Evolutionary conservation across 805 yeast genomes (phyloP), one percentile per base, ranked within the genome.

Genomic region (Tanozyma kutaoensis): DNA sequence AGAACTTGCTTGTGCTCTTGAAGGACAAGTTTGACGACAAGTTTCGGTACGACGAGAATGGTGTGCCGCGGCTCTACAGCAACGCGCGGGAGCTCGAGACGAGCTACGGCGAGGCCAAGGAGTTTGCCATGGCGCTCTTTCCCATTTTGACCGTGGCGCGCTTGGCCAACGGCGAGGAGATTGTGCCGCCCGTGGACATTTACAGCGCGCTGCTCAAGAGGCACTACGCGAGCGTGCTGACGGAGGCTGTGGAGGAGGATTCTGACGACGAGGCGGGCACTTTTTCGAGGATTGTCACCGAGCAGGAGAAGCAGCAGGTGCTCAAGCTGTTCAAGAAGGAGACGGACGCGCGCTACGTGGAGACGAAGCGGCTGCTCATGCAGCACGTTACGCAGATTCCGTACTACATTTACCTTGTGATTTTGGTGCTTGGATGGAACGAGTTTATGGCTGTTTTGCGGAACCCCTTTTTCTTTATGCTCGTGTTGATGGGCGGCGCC

Each of bases 391-490:
- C 94, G 1, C 74, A 76, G 32, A 77, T 91, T 31, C 98, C 98
- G 4, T 59, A 73, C 37, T 91, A 77, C 59, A 71, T 91, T 31
- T 85, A 82, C 53, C 54, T 72, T 8, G 44, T 88, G 10, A 55
- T 91, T 14, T 49, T 78, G 2, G 72, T 80, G 3, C 58, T 91
- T 14, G 98, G 98, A 8, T 91, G 95, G 95, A 86, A 86, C 50
- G 96, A 91, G 59, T 76, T 91, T 38, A 69, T 85, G 78, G 77
- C 91, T 8, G 70, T 91, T 12, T 45, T 91, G 24, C 68, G 93
- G 36, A 86, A 81, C 46, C 96, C 98, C 28, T 42, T 88, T n/a
- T 67, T 79, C 39, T 72, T 86, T 37, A 61, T 79, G 5, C 47
- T 85, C 26, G 40, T 69, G 1, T 46, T 86, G 24, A 27, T 84